Percentiles rank a stretch among this genome's conserved stretches.
phyloP scores from a whole-genome alignment of 1,139 yeast genomes.

The Nakaseomyces sp. region DNA sequence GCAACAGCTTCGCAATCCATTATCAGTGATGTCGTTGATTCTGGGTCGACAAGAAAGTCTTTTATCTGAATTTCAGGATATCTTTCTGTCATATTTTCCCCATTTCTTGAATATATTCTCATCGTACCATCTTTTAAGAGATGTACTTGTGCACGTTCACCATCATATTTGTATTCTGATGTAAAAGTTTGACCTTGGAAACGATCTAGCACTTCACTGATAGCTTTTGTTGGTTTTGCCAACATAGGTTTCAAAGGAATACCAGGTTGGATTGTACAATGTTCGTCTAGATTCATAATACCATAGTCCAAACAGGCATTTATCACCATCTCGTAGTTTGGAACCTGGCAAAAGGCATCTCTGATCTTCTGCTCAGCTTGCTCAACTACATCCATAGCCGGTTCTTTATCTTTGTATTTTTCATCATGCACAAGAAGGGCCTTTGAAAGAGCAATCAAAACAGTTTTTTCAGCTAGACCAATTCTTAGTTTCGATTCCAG shows the following conservation, averaged over 20 bases:
- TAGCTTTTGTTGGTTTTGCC: slow-evolving; percentile 93
- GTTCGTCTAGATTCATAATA: slow-evolving; percentile 51
- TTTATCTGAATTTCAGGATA: slow-evolving; percentile 83
- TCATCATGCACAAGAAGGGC: slow-evolving; percentile 62
- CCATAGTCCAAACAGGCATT: slow-evolving; percentile 60
- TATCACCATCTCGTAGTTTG: slow-evolving; percentile 77
- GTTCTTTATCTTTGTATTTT: slow-evolving; percentile 11
- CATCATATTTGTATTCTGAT: slow-evolving; percentile 95
- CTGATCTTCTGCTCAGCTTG: slow-evolving; percentile 70
- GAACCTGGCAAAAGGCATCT: slow-evolving; percentile 85
- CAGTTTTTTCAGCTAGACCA: slow-evolving; percentile 90
- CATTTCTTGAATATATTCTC: slow-evolving; percentile 80
- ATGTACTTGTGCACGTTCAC: slow-evolving; percentile 96
- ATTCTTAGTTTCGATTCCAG: slow-evolving; percentile 88
- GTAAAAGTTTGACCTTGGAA: slow-evolving; percentile 81
- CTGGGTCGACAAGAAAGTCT: slow-evolving; percentile 43
- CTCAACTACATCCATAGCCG: slow-evolving; percentile 34
- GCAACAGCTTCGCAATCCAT: slow-evolving; percentile 99
- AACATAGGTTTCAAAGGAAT: slow-evolving; percentile 96
- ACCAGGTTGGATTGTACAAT: slow-evolving; percentile 78
- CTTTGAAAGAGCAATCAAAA: slow-evolving; percentile 72
- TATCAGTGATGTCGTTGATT: slow-evolving; percentile 45
- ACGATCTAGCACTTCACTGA: slow-evolving; percentile 80
- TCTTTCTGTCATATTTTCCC: slow-evolving; percentile 93
- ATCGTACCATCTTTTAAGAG: slow-evolving; percentile 57